Conservation (phyloP, 768 basidiomycete genomes). For the Xerocomus potaroensis region DNA sequence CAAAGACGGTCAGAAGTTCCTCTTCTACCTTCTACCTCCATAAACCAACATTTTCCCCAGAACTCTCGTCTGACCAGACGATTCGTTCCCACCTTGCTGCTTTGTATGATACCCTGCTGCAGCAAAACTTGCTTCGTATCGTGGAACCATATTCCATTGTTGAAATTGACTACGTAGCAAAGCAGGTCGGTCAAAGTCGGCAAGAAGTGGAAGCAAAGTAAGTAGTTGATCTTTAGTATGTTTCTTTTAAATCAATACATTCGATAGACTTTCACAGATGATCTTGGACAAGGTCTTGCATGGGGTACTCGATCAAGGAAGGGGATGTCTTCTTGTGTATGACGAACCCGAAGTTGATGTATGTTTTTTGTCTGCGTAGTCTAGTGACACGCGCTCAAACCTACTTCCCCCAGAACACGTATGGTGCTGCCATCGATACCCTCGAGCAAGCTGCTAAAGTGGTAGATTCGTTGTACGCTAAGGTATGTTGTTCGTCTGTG, state of each 20-base stretch:
- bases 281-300: constrained; percentile 93
- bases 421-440: constrained; percentile 85
- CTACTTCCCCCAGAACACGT: constrained; percentile 61
- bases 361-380: constrained; percentile 29
- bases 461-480: constrained; percentile 90
- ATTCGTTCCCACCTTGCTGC: constrained; percentile 93
- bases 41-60: constrained; percentile 36
- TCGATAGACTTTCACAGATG: constrained; percentile 86
- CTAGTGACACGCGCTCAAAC: constrained; percentile 1
- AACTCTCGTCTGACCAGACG: constrained; percentile 92
- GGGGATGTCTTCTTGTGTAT: constrained; percentile 88
- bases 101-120: constrained; percentile 92
- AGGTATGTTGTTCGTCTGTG: constrained; percentile 38
- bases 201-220: constrained; percentile 91
- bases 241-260: constrained; percentile 2
- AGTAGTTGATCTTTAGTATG: constrained; percentile 21
- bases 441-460: constrained; percentile 89
- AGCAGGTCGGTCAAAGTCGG: constrained; percentile 79
- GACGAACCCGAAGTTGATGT: constrained; percentile 85
- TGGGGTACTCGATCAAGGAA: constrained; percentile 95
- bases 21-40: background rate
- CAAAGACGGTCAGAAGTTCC: constrained; percentile 54
- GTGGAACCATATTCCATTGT: constrained; percentile 95
- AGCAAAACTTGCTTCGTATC: constrained; percentile 92
- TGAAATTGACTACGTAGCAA: constrained; percentile 85